Base-by-base conservation (phyloP, 1,139 yeast genomes). In the Diutina rugosa region DNA sequence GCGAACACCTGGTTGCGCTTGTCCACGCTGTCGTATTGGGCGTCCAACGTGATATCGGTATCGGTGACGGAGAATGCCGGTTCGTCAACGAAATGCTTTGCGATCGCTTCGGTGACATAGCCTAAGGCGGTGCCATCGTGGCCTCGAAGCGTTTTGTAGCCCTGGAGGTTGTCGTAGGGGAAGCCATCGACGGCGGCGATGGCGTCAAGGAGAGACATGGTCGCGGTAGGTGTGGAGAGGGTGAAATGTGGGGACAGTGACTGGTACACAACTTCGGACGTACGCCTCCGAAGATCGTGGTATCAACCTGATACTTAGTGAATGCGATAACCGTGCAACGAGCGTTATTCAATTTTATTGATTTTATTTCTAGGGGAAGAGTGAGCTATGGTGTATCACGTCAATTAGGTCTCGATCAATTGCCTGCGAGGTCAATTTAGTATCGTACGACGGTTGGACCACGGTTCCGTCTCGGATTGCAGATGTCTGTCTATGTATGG, bases 121-220 rank as follows among this genome's bases (percentile, higher is more conserved):
- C 95, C 95, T 9, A 87, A 64, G 4, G 68, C 63, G 0, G 45
- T 56, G 0, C 76, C 78, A 59, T 82, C 85, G 60, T 84, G 88
- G 0, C 87, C 71, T 0, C 66, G 45, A 7, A 85, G 72, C 61
- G 73, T 79, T 55, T 74, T 71, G 12, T 62, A 63, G 5, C 61
- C 55, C 3, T 58, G 59, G 14, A 63, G 64, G 1, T 57, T 56
- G 0, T 53, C 55, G 57, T 75, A 76, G 2, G 83, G 76, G 51
- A 77, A 79, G 14, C 75, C 73, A 61, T 85, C 90, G 8, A 82
- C 81, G 45, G 63, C 63, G 7, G 73, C 70, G 8, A 84, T 62
- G 3, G 66, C 56, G 1, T 59, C 59, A 6, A 69, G 57, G 6
- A 62, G 60, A 2, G 68, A 56, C 56, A 56, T 56, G 35, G 53